A percentile compares a stretch with the other conserved stretches of the same genome.
phyloP scores from a whole-genome alignment of 495 filamentous ascomycete genomes.

The Lepraria neglecta region DNA sequence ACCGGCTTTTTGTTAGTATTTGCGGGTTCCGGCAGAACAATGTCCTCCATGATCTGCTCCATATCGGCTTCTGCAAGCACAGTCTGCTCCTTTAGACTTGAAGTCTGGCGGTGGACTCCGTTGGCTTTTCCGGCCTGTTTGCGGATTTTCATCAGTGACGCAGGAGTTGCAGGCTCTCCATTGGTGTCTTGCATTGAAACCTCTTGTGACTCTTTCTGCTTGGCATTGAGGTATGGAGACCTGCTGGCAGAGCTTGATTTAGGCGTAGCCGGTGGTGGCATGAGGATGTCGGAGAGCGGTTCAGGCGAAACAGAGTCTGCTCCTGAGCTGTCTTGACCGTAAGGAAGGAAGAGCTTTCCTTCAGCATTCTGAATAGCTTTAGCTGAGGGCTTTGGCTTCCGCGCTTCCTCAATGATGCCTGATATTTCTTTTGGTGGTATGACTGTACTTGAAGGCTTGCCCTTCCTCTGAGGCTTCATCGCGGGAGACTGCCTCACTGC shows the following conservation, averaged over 20 bases:
- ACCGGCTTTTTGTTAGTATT: slow-evolving; percentile 33
- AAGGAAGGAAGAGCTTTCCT: slow-evolving; percentile 38
- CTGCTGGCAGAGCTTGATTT: slow-evolving; percentile 43
- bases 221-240: slow-evolving; percentile 49
- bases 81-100: slow-evolving; percentile 33
- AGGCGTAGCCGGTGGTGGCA: slow-evolving; percentile 63
- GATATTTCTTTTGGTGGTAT: slow-evolving; percentile 51
- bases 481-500: slow-evolving; percentile 74
- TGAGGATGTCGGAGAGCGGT: slow-evolving; percentile 59
- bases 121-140: slow-evolving; percentile 37
- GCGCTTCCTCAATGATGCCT: slow-evolving; percentile 41
- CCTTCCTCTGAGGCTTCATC: slow-evolving; percentile 66
- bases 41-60: slow-evolving; percentile 60
- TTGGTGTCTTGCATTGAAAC: slow-evolving; percentile 19
- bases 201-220: slow-evolving; percentile 29
- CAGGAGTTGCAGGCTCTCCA: slow-evolving; percentile 65
- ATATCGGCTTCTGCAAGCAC: slow-evolving; percentile 33
- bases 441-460: slow-evolving; percentile 48
- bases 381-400: slow-evolving; percentile 30
- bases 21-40: slow-evolving; percentile 60
- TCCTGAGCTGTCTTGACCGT: slow-evolving; percentile 55
- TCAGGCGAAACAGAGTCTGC: slow-evolving; percentile 68
- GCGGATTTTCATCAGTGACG: slow-evolving; percentile 70
- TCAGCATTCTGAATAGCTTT: slow-evolving; percentile 32
- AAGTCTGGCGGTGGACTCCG: slow-evolving; percentile 30